phyloP scores from a whole-genome alignment of 108 stramenopile genomes.

The Schizochytrium sp. region DNA sequence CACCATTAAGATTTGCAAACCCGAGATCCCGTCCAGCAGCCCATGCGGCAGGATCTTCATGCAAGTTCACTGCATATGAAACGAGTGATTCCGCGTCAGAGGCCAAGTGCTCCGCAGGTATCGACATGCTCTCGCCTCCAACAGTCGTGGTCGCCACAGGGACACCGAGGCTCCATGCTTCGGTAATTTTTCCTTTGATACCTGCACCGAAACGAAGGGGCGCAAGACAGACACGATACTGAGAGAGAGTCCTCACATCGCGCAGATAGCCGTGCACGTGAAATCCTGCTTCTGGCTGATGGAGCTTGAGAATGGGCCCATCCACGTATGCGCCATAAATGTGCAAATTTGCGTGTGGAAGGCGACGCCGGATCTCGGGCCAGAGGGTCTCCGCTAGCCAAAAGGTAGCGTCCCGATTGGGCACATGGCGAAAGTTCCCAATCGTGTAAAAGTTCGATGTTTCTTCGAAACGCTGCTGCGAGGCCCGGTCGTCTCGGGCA shows the following conservation, averaged over 20 bases:
- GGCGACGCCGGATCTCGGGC: constrained; percentile 48
- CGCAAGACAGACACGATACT: constrained; percentile 51
- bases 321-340: constrained; percentile 59
- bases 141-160: constrained; percentile 67
- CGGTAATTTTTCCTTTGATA: constrained; percentile 72
- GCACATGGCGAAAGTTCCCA: constrained; percentile 61
- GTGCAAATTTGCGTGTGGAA: constrained; percentile 48
- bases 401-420: constrained; percentile 62
- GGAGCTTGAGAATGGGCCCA: constrained; percentile 25
- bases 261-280: constrained; percentile 52
- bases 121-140: constrained; percentile 60
- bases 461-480: constrained; percentile 10
- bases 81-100: constrained; percentile 41
- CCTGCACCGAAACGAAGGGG: constrained; percentile 72
- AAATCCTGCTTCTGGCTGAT: constrained; percentile 39
- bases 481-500: neutral
- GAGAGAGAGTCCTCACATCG: constrained; percentile 35
- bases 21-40: constrained; percentile 24
- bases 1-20: constrained; percentile 8
- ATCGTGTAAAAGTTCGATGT: constrained; percentile 39
- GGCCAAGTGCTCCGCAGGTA: neutral
- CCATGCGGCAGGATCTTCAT: constrained; percentile 31
- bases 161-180: constrained; percentile 61
- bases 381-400: constrained; percentile 47
- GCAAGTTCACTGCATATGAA: constrained; percentile 40